Evolutionary conservation across 1,139 yeast genomes (phyloP), one percentile per base, ranked within the genome.

Genomic region (Saccharomyces hybrid): DNA sequence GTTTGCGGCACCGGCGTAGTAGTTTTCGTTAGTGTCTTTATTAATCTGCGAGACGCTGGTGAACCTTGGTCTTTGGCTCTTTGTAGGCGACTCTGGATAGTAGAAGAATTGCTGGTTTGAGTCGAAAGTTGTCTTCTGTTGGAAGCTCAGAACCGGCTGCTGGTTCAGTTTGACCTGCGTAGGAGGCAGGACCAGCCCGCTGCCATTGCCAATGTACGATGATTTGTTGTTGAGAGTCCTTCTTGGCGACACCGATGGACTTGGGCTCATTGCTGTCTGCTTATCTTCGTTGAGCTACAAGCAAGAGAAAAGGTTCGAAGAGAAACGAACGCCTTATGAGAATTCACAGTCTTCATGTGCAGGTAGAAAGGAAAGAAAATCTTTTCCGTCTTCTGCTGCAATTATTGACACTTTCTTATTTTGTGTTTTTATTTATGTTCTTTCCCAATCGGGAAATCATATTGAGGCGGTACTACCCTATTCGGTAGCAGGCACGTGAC

Each of bases 41-140:
- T 16, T 31, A 26, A 41, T 44, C 29, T 49, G 44, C 27, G 48
- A 42, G 32, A 25, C 48, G 42, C 52, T 44, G 28, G 28, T 49
- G 13, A 38, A 38, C 42, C 42, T 38, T 38, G 42, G 42, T 16
- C 42, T 14, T 14, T 6, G 25, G 19, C 38, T 16, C 42, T 49
- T 49, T 5, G 52, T 49, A 16, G 52, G 52, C 42, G 52, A 49
- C 28, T 49, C 42, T 4, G 42, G 42, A 38, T 38, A 38, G 42
- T 38, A 38, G 42, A 38, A 38, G 42, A 38, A 38, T 11, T 38
- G 42, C 11, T 38, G 42, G 23, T 16, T 38, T 8, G 25, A 38
- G 23, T 38, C 42, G 25, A 38, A 38, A 16, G 42, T 16, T 11
- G 42, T 11, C 42, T 38, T 38, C 23, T 38, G 42, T 16, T 38